These are phyloP conservation scores for Tricholoma hemisulphureum DNA, from an alignment of 768 basidiomycete species.

Conservation along the genomic window DNA sequence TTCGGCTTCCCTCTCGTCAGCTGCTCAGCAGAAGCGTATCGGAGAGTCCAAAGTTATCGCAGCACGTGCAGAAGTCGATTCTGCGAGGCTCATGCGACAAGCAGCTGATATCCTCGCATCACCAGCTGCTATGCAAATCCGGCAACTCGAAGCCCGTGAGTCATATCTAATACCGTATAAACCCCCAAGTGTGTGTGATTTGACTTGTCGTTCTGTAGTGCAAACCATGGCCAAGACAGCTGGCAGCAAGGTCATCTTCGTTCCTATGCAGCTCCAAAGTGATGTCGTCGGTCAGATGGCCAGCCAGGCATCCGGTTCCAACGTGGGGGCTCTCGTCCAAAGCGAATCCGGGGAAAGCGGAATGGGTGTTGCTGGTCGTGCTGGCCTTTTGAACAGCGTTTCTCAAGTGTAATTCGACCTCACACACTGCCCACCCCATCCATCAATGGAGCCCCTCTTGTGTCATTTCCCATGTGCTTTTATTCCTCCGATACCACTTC, in stretches of 20 bases:
- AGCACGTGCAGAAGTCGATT: slow-evolving; percentile 92
- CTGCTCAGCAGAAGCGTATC: slow-evolving; percentile 95
- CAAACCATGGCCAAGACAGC: slow-evolving; percentile 92
- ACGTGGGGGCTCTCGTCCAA: slow-evolving; percentile 26
- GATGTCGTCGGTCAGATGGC: slow-evolving; percentile 58
- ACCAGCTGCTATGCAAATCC: slow-evolving; percentile 97
- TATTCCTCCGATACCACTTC: too few species aligned
- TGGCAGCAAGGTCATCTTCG: slow-evolving; percentile 91
- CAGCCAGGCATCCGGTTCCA: slow-evolving; percentile 27
- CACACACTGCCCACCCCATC: too few species aligned
- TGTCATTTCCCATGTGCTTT: too few species aligned
- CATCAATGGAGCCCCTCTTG: too few species aligned
- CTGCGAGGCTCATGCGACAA: slow-evolving; percentile 93
- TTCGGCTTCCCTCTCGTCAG: slow-evolving; percentile 86
- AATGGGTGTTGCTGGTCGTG: slow-evolving; percentile 44
- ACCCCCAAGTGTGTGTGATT: neutral
- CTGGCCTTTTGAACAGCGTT: slow-evolving; percentile 53
- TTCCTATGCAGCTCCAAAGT: slow-evolving; percentile 86
- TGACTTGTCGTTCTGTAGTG: slow-evolving; percentile 36
- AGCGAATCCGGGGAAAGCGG: slow-evolving; percentile 41
- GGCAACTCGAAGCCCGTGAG: slow-evolving; percentile 85
- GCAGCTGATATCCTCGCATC: slow-evolving; percentile 93
- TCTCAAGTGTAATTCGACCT: slow-evolving; percentile 39
- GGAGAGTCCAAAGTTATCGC: slow-evolving; percentile 97
- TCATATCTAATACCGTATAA: slow-evolving; percentile 12